Conservation (phyloP, 1,284 basidiomycete species). For the Sphagnurus paluster region DNA sequence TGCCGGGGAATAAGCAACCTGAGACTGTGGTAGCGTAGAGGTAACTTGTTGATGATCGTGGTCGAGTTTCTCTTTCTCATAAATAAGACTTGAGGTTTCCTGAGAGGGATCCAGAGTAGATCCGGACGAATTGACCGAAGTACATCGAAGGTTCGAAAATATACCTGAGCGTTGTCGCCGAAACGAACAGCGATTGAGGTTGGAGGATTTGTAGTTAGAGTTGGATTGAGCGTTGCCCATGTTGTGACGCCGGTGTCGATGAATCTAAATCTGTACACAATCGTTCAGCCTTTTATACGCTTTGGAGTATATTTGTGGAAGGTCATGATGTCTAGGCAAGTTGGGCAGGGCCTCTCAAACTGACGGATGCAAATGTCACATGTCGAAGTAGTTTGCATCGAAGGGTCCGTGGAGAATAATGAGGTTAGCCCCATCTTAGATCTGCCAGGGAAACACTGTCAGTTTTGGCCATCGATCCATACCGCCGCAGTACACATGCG, state of each 20-base stretch:
- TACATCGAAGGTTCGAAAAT: conserved; percentile 38
- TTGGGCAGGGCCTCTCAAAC: conserved; percentile 11
- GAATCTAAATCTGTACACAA: neutral
- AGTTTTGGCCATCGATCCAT: too few species aligned
- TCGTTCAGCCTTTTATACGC: conserved; percentile 20
- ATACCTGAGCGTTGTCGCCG: conserved; percentile 33
- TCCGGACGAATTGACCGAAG: conserved; percentile 32
- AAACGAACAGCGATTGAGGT: conserved; percentile 24
- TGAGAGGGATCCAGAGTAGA: conserved; percentile 31
- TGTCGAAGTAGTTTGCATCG: conserved; percentile 15
- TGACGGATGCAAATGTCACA: conserved; percentile 20
- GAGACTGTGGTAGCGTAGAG: conserved; percentile 6
- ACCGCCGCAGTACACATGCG: too few species aligned
- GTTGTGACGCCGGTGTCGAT: conserved; percentile 6
- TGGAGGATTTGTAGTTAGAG: conserved; percentile 23
- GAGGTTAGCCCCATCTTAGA: too few species aligned
- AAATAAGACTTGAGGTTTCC: conserved; percentile 26
- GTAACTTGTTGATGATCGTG: conserved; percentile 15
- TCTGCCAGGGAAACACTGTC: conserved; percentile 19
- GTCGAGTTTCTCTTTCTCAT: conserved; percentile 30
- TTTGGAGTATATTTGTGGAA: conserved; percentile 7
- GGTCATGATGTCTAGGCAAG: conserved; percentile 16
- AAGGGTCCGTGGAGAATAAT: too few species aligned
- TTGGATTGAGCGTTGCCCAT: conserved; percentile 50
- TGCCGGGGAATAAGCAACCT: conserved; percentile 30